phyloP scores from a whole-genome alignment of 352 stramenopile species.

The Blastocystis sp. region DNA sequence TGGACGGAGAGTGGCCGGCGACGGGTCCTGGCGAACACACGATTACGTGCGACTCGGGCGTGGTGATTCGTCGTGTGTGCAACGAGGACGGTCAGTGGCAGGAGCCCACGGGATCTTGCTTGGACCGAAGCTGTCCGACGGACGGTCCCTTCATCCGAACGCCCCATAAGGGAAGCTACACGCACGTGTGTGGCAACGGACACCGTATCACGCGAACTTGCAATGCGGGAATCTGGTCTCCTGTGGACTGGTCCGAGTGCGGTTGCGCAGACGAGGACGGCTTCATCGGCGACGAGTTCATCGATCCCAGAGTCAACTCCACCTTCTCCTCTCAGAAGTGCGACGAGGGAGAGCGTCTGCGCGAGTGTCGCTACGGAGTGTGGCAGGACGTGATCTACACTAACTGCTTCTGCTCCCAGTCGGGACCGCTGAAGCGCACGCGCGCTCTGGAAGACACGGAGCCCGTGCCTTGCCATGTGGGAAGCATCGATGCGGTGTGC shows the following conservation, averaged over 20 bases:
- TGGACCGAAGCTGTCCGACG: not conserved
- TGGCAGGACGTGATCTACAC: not conserved
- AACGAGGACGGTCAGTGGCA: not conserved
- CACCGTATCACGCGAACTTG: not conserved
- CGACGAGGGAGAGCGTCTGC: not conserved
- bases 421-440: not conserved
- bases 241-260: not conserved
- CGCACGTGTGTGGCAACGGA: not conserved
- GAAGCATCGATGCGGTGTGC: not conserved
- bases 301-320: not conserved
- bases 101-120: not conserved
- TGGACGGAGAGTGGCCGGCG: not conserved
- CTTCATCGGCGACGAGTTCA: not conserved
- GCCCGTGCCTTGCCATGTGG: not conserved
- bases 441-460: not conserved
- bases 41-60: not conserved
- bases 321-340: not conserved
- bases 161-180: not conserved
- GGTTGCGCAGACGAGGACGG: conserved; percentile 3
- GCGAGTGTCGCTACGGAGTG: not conserved
- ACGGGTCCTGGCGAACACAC: not conserved
- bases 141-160: not conserved
- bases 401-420: not conserved
- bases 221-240: not conserved
- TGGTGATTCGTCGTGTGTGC: not conserved